Percentiles rank a stretch among this genome's conserved stretches.
Conservation (phyloP, 129 eudicot species). For the Daucus carota region DNA sequence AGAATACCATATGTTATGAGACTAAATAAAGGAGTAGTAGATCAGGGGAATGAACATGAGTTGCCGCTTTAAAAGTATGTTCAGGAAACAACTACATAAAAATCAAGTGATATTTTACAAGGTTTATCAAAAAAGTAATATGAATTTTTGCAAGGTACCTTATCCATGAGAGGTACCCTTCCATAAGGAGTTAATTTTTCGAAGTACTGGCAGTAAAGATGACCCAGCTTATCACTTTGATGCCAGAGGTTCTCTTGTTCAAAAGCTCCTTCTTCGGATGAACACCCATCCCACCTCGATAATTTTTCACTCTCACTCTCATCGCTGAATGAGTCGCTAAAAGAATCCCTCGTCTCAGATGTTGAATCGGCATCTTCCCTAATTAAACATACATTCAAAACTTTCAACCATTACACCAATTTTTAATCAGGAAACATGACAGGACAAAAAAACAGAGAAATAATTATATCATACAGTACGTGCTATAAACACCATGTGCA, state of each 20-base stretch:
- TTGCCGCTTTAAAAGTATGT: not conserved
- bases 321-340: slow-evolving; percentile 77
- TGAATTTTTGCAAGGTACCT: slow-evolving; percentile 38
- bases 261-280: slow-evolving; percentile 53
- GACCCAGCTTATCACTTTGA: slow-evolving; percentile 35
- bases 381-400: not conserved
- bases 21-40: not conserved
- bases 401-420: not conserved
- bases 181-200: slow-evolving; percentile 61
- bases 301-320: slow-evolving; percentile 89
- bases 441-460: not conserved
- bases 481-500: not conserved
- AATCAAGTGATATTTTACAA: not conserved
- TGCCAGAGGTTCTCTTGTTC: slow-evolving; percentile 45
- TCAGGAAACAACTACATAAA: not conserved
- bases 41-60: not conserved
- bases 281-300: slow-evolving; percentile 93
- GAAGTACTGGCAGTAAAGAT: slow-evolving; percentile 53
- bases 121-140: not conserved
- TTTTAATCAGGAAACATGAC: not conserved
- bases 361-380: slow-evolving; percentile 80
- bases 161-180: slow-evolving; percentile 68
- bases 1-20: not conserved
- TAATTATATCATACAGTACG: not conserved
- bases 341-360: slow-evolving; percentile 75